These are phyloP conservation scores for Solanum pimpinellifolium DNA, from an alignment of 257 asterid genomes.

Conservation along the genomic window DNA sequence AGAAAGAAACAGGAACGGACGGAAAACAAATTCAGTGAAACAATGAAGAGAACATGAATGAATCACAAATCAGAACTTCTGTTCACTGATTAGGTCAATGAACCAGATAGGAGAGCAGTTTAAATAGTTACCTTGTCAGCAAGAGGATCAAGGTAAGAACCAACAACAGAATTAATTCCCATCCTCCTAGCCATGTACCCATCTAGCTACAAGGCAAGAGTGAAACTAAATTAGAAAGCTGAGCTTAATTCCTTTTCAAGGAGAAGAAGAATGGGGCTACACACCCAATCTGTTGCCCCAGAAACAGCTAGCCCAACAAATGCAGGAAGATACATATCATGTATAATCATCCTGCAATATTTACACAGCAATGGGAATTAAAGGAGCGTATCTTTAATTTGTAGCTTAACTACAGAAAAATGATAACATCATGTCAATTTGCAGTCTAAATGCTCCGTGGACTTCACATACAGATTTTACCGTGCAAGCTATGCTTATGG, in stretches of 20 bases:
- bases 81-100: background rate
- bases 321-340: conserved; percentile 79
- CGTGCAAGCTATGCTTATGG: background rate
- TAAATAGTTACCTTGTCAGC: conserved; percentile 72
- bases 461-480: background rate
- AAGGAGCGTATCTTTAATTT: background rate
- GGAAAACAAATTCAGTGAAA: background rate
- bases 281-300: conserved; percentile 95
- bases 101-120: background rate
- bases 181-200: conserved; percentile 91
- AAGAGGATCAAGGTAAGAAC: conserved; percentile 98
- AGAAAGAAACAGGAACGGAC: background rate
- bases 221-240: background rate
- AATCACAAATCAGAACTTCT: background rate
- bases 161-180: conserved; percentile 80
- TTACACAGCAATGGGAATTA: background rate
- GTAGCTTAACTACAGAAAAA: background rate
- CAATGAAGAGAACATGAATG: background rate
- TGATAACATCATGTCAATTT: background rate
- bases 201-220: conserved; percentile 55
- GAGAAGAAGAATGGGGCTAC: conserved; percentile 1
- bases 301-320: conserved; percentile 78
- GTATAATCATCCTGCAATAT: conserved; percentile 73
- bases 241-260: background rate
- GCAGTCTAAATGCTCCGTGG: background rate